Evolutionary conservation across 2,329 filamentous ascomycete species (phyloP).

Genomic region (Sphaceloma murrayae): DNA sequence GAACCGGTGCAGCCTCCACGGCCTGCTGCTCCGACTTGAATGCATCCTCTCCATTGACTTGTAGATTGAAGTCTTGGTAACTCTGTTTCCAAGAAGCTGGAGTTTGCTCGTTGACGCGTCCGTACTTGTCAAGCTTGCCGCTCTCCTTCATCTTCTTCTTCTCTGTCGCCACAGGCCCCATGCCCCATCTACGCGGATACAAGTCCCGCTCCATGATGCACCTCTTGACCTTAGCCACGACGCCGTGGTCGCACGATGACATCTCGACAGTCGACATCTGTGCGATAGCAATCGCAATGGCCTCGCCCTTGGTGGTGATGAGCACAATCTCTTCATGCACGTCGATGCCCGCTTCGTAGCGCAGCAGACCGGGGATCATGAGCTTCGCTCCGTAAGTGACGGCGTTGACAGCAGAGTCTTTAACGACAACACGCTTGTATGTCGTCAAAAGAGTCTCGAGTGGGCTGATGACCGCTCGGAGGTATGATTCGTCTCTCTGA

Average conservation of each 20-base stretch:
- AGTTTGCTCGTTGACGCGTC: constrained; percentile 82
- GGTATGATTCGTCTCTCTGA: constrained; percentile 84
- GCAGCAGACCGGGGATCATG: constrained; percentile 91
- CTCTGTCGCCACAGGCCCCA: constrained; percentile 84
- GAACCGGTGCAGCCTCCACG: constrained; percentile 28
- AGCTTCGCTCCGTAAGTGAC: constrained; percentile 98
- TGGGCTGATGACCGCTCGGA: constrained; percentile 82
- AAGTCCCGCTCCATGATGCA: constrained; percentile 99
- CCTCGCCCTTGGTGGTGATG: constrained; percentile 98
- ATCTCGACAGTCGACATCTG: constrained; percentile 98
- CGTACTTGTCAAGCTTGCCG: constrained; percentile 97
- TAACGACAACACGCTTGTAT: constrained; percentile 96
- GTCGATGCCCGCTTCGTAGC: constrained; percentile 87
- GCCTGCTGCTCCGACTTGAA: constrained; percentile 25
- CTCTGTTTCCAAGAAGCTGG: constrained; percentile 85
- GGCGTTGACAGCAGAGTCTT: constrained; percentile 92
- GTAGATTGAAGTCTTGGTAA: constrained; percentile 76
- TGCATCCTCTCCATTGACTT: constrained; percentile 31
- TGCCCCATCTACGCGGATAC: constrained; percentile 92
- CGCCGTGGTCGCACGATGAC: constrained; percentile 91
- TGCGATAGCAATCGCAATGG: constrained; percentile 89
- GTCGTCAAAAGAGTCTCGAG: constrained; percentile 83
- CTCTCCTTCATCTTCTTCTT: constrained; percentile 99
- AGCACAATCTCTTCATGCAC: constrained; percentile 92
- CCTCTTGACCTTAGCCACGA: constrained; percentile 97